Conservation (phyloP, 768 basidiomycete species). For the Mycena metata region DNA sequence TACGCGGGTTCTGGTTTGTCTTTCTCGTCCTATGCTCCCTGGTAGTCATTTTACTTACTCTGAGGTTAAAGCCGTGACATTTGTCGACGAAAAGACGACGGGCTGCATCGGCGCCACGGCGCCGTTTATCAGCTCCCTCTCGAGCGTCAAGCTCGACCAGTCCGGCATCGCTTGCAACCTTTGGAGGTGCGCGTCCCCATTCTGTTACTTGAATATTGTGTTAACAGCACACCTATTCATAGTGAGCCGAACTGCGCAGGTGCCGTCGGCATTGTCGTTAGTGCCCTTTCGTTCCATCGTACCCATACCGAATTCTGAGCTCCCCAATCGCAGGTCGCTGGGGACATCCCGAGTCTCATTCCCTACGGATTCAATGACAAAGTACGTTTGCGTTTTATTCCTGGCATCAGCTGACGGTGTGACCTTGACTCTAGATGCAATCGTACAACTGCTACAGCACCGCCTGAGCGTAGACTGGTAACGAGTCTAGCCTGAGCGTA, state of each 20-base stretch:
- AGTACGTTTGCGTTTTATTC: background rate
- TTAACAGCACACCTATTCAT: background rate
- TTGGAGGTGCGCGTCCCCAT: constrained; percentile 8
- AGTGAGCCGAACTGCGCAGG: constrained; percentile 10
- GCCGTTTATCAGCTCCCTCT: constrained; percentile 5
- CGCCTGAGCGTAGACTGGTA: constrained; percentile 5
- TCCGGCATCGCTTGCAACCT: constrained; percentile 12
- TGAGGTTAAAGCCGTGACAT: background rate
- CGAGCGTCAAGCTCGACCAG: constrained; percentile 12
- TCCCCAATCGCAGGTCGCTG: background rate
- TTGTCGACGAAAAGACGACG: constrained; percentile 8
- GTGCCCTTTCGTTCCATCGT: background rate
- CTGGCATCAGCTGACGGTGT: background rate
- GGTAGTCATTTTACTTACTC: background rate
- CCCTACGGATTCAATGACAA: constrained; percentile 20
- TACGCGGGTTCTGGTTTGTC: background rate
- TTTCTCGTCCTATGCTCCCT: background rate
- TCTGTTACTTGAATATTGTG: no score
- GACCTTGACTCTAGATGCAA: background rate
- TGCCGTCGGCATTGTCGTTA: background rate
- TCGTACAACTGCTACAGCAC: constrained; percentile 23
- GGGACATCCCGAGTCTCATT: background rate
- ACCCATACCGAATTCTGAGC: background rate
- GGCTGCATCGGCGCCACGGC: constrained; percentile 6
- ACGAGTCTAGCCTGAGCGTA: no score